phyloP scores from a whole-genome alignment of 2,329 filamentous ascomycete species.

The Cercospora citrullina region DNA sequence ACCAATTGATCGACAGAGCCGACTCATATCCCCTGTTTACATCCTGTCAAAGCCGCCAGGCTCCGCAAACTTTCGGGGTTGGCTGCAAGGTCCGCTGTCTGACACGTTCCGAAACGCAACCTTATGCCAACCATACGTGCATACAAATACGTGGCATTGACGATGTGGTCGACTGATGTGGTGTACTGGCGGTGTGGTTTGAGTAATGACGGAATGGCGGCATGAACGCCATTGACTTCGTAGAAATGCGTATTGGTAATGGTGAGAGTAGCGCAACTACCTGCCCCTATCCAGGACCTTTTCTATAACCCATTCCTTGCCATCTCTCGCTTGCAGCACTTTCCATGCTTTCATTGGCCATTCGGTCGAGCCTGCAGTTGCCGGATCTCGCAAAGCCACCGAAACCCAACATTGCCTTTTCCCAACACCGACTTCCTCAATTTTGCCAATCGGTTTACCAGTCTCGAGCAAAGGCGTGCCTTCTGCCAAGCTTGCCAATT shows the following conservation, averaged over 20 bases:
- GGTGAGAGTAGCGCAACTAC: constrained; percentile 2
- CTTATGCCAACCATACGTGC: background rate
- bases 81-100: background rate
- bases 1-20: constrained; percentile 5
- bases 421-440: constrained; percentile 51
- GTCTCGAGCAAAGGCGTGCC: constrained; percentile 81
- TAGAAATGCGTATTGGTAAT: background rate
- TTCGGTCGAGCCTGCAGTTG: constrained; percentile 15
- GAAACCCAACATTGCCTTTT: constrained; percentile 75
- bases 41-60: constrained; percentile 3
- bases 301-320: constrained; percentile 73
- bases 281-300: constrained; percentile 43
- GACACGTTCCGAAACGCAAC: background rate
- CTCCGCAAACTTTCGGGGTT: constrained; percentile 8
- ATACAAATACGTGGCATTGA: background rate
- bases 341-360: constrained; percentile 71
- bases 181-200: background rate
- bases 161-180: background rate
- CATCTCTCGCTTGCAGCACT: constrained; percentile 74
- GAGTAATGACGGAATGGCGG: background rate
- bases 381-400: constrained; percentile 59
- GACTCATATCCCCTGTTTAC: constrained; percentile 3
- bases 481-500: constrained; percentile 76
- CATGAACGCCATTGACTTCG: background rate
- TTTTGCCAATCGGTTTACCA: constrained; percentile 88